Evolutionary conservation across 495 filamentous ascomycete species (phyloP).

Genomic region (Chaetomidium leptoderma): DNA sequence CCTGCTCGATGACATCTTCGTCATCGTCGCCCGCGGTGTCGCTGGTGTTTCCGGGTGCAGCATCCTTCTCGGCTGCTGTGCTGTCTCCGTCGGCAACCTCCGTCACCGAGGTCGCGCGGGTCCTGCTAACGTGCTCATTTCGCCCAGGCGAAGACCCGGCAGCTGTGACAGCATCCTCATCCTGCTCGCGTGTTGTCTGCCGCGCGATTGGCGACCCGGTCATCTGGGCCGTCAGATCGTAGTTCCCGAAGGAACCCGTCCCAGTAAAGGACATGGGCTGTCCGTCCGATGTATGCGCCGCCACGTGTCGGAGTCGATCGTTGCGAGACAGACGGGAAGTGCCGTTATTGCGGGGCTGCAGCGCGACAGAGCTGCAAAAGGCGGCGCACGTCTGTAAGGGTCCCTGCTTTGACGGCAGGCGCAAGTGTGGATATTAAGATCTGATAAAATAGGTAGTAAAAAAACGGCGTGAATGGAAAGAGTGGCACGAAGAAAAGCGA

Average conservation of each 20-base stretch:
- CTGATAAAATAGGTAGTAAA: not conserved
- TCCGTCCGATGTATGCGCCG: constrained; percentile 4
- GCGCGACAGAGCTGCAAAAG: not conserved
- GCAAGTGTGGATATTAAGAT: not conserved
- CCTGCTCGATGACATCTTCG: constrained; percentile 36
- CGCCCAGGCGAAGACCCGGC: constrained; percentile 21
- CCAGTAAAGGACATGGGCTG: constrained; percentile 42
- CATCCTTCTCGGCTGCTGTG: constrained; percentile 24
- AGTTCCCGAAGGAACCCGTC: constrained; percentile 40
- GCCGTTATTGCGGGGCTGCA: constrained; percentile 2
- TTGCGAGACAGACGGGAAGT: not conserved
- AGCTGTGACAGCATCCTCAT: constrained; percentile 1
- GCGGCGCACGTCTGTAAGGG: not conserved
- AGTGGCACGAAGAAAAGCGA: constrained; percentile 15
- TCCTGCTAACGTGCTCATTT: constrained; percentile 26
- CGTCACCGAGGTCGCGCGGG: constrained; percentile 35
- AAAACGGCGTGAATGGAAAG: constrained; percentile 7
- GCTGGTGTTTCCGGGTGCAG: constrained; percentile 15
- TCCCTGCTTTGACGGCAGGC: not conserved
- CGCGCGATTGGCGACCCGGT: constrained; percentile 28
- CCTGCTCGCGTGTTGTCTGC: constrained; percentile 25
- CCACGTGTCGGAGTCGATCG: not conserved
- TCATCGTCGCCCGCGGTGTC: constrained; percentile 34
- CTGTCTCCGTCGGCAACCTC: constrained; percentile 30
- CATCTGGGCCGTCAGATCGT: constrained; percentile 42